Conservation (phyloP, 768 basidiomycete species). For the Suillus plorans region DNA sequence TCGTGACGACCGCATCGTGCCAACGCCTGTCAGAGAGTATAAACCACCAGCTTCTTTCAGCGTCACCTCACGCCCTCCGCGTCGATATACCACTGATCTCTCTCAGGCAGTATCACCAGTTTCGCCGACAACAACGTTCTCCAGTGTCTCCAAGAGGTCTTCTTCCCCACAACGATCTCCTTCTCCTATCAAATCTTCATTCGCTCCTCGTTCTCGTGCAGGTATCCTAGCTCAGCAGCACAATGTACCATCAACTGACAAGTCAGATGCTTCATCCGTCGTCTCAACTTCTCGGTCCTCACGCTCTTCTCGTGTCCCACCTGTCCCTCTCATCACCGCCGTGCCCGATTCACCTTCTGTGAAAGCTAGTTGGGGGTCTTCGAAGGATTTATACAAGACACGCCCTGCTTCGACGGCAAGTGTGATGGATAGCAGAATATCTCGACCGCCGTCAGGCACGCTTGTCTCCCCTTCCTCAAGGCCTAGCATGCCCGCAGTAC, state of each 20-base stretch:
- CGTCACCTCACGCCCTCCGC: conserved; percentile 58
- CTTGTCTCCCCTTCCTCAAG: conserved; percentile 12
- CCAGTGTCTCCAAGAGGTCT: conserved; percentile 3
- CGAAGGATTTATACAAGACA: conserved; percentile 9
- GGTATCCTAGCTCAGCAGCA: conserved; percentile 3
- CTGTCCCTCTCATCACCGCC: conserved; percentile 30
- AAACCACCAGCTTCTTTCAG: conserved; percentile 58
- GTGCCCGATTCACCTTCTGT: conserved; percentile 34
- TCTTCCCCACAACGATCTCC: conserved; percentile 7
- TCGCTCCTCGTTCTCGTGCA: conserved; percentile 14
- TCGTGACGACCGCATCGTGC: conserved; percentile 32
- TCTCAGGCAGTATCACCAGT: conserved; percentile 8
- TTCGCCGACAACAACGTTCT: not conserved
- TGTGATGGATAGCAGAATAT: conserved; percentile 11
- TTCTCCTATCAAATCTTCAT: conserved; percentile 15
- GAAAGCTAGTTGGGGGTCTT: conserved; percentile 17
- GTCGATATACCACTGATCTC: conserved; percentile 31
- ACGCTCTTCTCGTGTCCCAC: conserved; percentile 26
- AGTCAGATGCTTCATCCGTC: conserved; percentile 27
- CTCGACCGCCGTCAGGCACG: conserved; percentile 13
- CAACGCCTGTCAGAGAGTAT: conserved; percentile 59
- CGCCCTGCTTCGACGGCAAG: conserved; percentile 15
- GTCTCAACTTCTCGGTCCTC: conserved; percentile 22
- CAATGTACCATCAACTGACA: conserved; percentile 18
- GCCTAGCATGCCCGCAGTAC: conserved; percentile 7